phyloP scores from a whole-genome alignment of 2,329 filamentous ascomycete species.

The Paracorniculantispora psalliotae region DNA sequence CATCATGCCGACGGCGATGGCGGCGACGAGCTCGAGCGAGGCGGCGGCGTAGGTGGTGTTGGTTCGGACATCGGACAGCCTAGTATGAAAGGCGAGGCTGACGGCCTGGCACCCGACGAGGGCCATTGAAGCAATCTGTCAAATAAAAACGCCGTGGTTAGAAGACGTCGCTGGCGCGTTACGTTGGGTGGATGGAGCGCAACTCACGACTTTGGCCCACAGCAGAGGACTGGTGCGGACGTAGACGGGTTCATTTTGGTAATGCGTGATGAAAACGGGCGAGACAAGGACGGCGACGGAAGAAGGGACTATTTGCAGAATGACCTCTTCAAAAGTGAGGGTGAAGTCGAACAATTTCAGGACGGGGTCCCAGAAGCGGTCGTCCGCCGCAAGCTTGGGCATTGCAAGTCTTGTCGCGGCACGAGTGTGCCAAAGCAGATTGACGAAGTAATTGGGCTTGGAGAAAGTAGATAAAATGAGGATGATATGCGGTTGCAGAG shows the following conservation, averaged over 20 bases:
- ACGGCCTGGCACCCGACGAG: neutral
- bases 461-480: neutral
- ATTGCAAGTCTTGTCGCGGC: neutral
- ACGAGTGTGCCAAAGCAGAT: neutral
- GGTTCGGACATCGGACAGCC: neutral
- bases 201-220: neutral
- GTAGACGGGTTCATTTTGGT: neutral
- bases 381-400: neutral
- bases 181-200: neutral
- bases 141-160: neutral
- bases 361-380: neutral
- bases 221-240: neutral
- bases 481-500: no score
- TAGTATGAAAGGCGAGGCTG: neutral
- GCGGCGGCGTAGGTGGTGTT: neutral
- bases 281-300: neutral
- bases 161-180: no score
- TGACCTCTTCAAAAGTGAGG: neutral
- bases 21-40: neutral
- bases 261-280: neutral
- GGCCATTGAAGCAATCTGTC: neutral
- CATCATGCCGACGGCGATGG: neutral
- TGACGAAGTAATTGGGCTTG: no score
- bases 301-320: neutral
- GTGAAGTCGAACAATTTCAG: neutral